Base-by-base conservation (phyloP, 75 land plant genomes). In the Chamaecyparis obtusa region DNA sequence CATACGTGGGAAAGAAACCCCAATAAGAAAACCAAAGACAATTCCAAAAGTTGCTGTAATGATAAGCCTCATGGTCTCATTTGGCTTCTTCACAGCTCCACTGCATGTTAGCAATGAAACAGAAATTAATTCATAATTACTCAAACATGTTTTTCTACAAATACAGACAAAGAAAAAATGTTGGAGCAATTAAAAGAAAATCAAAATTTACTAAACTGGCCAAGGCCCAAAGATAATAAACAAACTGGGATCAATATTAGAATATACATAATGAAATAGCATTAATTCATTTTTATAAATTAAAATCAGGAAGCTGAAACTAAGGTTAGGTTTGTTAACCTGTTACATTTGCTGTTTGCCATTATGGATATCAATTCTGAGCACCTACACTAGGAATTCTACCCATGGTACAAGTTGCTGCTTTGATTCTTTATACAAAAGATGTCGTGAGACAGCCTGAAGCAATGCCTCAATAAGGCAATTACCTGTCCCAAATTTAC, bases 51-150 rank as follows among this genome's bases (percentile, higher is more conserved):
- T 79, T 33, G 90, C 90, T 57, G 94, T 89, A 17, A 92, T 83
- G 24, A 92, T 85, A 85, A 94, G 87, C 88, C 90, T 92, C 94
- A 92, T 89, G 24, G 85, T 92, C 76, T 95, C 95, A 88, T 89
- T 95, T 46, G 92, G 90, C 64, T 92, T 93, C 85, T 89, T 91
- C 24, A 74, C 17, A 13, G 7, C 35, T 24, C 86, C 76, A n/a
- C 86, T 85, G 85, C 60, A 84, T 44, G n/a, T 78, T 37, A 24
- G 30, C 83, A 80, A 41, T 80, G 83, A 41, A 43, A 43, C n/a
- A 80, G 24, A 80, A 9, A 80, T 43, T 76, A 76, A 19, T 33
- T 36, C 44, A 36, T 24, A 80, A 80, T 43, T 37, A 80, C 11
- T 24, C 21, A 43, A 43, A 43, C 10, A 1, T 41, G 27, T 76